Conservation (phyloP, 2,329 filamentous ascomycete genomes). For the Didymella arachidicola region DNA sequence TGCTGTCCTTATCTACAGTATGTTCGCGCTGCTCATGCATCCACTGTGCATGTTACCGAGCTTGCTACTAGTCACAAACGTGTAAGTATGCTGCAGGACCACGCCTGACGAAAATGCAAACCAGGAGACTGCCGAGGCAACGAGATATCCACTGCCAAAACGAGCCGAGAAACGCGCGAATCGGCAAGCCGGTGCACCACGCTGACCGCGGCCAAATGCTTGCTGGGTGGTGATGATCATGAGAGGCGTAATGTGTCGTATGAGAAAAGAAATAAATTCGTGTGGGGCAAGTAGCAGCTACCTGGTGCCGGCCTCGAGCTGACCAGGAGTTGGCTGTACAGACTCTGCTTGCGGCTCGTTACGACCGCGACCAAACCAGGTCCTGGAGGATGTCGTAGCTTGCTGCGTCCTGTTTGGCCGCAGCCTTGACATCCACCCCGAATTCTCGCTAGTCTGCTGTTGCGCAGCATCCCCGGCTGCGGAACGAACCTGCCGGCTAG, state of each 20-base stretch:
- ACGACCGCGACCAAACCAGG: conserved; percentile 40
- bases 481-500: conserved; percentile 35
- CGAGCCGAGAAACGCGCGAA: neutral
- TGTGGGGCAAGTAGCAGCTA: conserved; percentile 21
- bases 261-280: conserved; percentile 13
- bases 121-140: neutral
- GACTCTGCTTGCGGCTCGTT: conserved; percentile 25
- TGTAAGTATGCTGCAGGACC: neutral
- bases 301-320: conserved; percentile 49
- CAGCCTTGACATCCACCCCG: conserved; percentile 40
- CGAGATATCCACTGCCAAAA: neutral
- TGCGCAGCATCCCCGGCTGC: conserved; percentile 19
- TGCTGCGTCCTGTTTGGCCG: conserved; percentile 23
- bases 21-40: neutral
- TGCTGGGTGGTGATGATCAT: conserved; percentile 13
- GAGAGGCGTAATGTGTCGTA: conserved; percentile 10
- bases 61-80: too few relatives aligned
- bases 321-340: conserved; percentile 43
- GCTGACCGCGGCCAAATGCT: conserved; percentile 8
- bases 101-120: neutral
- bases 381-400: conserved; percentile 30
- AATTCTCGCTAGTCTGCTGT: conserved; percentile 19
- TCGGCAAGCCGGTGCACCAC: neutral
- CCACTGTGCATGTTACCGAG: neutral
- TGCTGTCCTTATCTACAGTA: neutral